Evolutionary conservation across 495 filamentous ascomycete species (phyloP), one percentile per base, ranked within the genome.

Genomic region (Glutinoglossum americanum): DNA sequence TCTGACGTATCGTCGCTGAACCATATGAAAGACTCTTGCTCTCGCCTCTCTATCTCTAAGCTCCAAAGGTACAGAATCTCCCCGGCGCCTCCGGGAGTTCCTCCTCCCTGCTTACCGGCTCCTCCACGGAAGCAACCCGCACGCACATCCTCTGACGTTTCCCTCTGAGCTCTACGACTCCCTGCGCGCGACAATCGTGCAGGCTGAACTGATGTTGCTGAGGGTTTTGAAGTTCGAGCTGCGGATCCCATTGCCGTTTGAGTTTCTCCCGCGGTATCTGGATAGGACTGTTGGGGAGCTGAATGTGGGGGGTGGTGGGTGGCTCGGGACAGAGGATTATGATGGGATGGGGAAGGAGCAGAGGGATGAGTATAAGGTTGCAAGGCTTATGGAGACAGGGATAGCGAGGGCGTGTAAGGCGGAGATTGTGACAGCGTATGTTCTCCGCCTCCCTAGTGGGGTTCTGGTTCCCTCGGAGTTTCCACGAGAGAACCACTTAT

Each of bases 41-140:
- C 64, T 73, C 39, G 64, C 71, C 45, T 66, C 69, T 27, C 64
- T 73, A 54, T 71, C 68, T 47, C 68, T 73, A 28, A 67, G 71
- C 25, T 64, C 69, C 39, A 73, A 73, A 60, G 62, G 64, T 45
- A 71, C 71, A 8, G 71, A 72, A 56, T 68, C 69, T 5, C 71
- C 71, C 0, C 68, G 70, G 39, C 68, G 71, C 19, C 68, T 71
- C 41, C 69, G 70, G 44, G 69, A 70, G 26, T 65, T 73, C 45
- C 62, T 73, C 3, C 66, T 72, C 10, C 71, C 71, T 9, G 70
- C 71, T 15, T 64, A 71, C 56, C 63, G 65, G 15, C 60, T 73
- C 0, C 64, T 73, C 6, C 69, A 73, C 35, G 63, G 64, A n/a
- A 28, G 59, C 15, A 60, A 54, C n/a, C 48, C 37, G 26, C 19